Base-by-base conservation (phyloP, 352 stramenopile genomes). In the Aphanomyces cochlioides region DNA sequence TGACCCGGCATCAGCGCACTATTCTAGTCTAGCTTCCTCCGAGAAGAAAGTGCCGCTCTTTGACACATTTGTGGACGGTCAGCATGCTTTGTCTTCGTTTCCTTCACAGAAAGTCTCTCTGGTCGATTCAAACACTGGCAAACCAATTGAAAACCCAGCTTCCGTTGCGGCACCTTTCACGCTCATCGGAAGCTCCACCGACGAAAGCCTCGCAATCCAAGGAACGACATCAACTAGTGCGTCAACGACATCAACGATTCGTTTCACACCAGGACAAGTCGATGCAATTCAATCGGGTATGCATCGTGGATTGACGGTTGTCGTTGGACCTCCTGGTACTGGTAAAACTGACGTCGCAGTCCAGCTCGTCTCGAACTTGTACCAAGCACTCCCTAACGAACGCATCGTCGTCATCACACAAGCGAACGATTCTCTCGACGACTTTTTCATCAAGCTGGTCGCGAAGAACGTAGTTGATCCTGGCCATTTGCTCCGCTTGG, bases 301-400 rank as follows among this genome's bases (percentile, higher is more conserved):
- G 69, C 91, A 88, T 45, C 85, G 93, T 60, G 96, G 97, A 3
- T 78, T 99, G 28, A 99, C 96, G 5, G 67, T 99, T 10, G 80
- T 99, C 13, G 88, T 98, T 8, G 96, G 96, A 6, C 91, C 96
- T 50, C 90, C 96, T 19, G 95, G 95, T 47, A 98, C 90, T 3
- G 89, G 83, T n/a, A 98, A 98, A 72, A 98, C 96, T 2, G 93
- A 98, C 70, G 85, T 98, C 37, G 96, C 92, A 15, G 95, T 98
- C 21, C 93, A 98, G 75, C 88, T 98, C 28, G 87, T 98, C n/a
- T 68, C 88, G 21, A 98, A 97, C 72, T 59, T 99, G 7, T 97
- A 96, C 69, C 91, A 93, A 65, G 77, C 73, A 19, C 94, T 84
- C 45, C 76, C 84, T 56, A 83, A 77, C 3, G 85, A 99, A 68